Base-by-base conservation (phyloP, 1,284 basidiomycete genomes). In the Boletus calvinii region DNA sequence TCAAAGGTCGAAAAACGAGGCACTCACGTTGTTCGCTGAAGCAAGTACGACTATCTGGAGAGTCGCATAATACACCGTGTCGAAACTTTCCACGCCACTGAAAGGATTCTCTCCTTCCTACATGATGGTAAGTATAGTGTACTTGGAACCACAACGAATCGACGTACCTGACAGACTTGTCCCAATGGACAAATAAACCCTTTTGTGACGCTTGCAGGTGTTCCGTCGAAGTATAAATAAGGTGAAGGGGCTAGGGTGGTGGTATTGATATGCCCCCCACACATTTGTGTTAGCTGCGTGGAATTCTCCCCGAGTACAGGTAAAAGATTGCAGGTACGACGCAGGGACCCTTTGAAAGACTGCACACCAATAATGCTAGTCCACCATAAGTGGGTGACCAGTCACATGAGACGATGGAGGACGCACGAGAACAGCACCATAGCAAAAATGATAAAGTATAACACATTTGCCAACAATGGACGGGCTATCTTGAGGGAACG, bases 401-500 rank as follows among this genome's bases (percentile, higher is more conserved):
- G n/a, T 20, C 26, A 45, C 41, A 32, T 42, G 41, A 32, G 38
- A 17, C 31, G 18, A 17, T 10, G 10, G 41, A 52, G 26, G 8
- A 75, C 86, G 63, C 56, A 88, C 86, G 90, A 92, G 71, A 98
- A 98, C 8, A 98, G 67, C 6, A 88, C 74, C 74, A 94, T 90
- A 0, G 94, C 94, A 63, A 98, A 98, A 31, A 94, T 61, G 22
- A 96, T 89, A 66, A 98, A 98, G 68, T 92, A 92, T 1, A 92
- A 81, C 6, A 98, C 95, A 58, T 87, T 90, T 17, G 92, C 83
- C 17, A 99, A 79, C 18, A 98, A 75, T 1, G 95, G 94, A 15
- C 87, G 83, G 0, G 96, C 94, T 1, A 84, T 86, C 73, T 99
- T 99, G 56, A 99, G 76, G 10, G 92, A 95, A 54, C 87, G 87